Evolutionary conservation across 2,329 filamentous ascomycete species (phyloP).

Genomic region (Cylindrodendrum hubeiense): DNA sequence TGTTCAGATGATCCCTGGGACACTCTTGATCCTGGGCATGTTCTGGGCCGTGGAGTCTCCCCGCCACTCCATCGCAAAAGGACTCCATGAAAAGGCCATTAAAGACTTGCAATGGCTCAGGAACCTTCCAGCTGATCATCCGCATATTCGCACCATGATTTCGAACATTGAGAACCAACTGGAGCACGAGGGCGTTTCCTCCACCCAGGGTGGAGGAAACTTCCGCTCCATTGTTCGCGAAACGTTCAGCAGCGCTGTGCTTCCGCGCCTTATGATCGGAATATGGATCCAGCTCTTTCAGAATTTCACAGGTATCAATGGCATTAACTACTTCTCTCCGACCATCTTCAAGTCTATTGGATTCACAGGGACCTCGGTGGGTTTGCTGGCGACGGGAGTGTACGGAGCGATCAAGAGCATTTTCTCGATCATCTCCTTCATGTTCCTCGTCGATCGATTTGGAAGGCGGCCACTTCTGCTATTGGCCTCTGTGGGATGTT

Average conservation of each 20-base stretch:
- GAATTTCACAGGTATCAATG: constrained; percentile 67
- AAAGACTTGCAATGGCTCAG: constrained; percentile 27
- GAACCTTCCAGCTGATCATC: constrained; percentile 29
- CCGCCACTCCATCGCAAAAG: constrained; percentile 40
- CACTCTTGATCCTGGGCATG: constrained; percentile 43
- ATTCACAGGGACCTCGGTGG: constrained; percentile 66
- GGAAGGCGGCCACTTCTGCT: constrained; percentile 27
- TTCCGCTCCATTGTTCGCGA: constrained; percentile 20
- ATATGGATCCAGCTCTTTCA: constrained; percentile 51
- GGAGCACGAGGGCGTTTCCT: constrained; percentile 22
- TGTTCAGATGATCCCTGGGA: constrained; percentile 33
- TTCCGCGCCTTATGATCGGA: constrained; percentile 70
- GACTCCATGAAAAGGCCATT: constrained; percentile 22
- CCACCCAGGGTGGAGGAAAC: constrained; percentile 2
- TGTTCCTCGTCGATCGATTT: constrained; percentile 31
- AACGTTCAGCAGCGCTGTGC: constrained; percentile 41
- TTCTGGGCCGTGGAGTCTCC: constrained; percentile 50
- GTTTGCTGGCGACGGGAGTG: constrained; percentile 73
- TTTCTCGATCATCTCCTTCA: constrained; percentile 24
- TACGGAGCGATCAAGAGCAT: constrained; percentile 71
- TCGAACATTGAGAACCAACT: constrained; percentile 29
- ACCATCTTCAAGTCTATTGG: constrained; percentile 75
- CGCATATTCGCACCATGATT: constrained; percentile 23
- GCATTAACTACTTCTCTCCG: constrained; percentile 73
- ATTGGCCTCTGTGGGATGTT: constrained; percentile 22